Percentiles rank a stretch among this genome's conserved stretches.
Evolutionary conservation across 1,284 basidiomycete species (phyloP).

Genomic region (Fistulinella cinereoalba): DNA sequence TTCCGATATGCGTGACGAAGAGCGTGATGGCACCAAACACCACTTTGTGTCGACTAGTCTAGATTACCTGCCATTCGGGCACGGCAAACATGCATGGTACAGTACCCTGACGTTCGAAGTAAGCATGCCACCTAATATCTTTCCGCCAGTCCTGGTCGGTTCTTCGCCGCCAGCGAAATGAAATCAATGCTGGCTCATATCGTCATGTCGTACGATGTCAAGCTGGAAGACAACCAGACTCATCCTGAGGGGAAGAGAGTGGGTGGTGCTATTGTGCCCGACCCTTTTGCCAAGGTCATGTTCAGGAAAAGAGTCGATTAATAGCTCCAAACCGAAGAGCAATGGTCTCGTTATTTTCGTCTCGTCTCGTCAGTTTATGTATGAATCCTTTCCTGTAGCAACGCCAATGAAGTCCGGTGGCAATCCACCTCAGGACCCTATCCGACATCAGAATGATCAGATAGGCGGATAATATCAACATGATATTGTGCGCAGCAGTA

Average conservation of each 20-base stretch:
- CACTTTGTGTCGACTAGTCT: slow-evolving; percentile 6
- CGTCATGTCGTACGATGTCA: slow-evolving; percentile 9
- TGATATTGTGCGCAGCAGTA: no score
- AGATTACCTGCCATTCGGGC: slow-evolving; percentile 8
- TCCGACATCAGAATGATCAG: no score
- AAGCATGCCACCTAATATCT: not conserved
- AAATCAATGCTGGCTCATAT: slow-evolving; percentile 14
- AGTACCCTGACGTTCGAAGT: not conserved
- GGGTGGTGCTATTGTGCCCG: slow-evolving; percentile 1
- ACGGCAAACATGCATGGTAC: slow-evolving; percentile 14
- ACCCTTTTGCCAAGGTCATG: slow-evolving; percentile 8
- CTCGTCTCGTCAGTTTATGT: no score
- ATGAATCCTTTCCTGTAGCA: no score
- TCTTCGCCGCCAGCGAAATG: slow-evolving; percentile 10
- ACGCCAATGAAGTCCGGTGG: no score
- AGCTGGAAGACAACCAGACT: slow-evolving; percentile 2
- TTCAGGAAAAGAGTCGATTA: slow-evolving; percentile 8
- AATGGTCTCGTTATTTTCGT: no score
- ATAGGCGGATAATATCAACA: no score
- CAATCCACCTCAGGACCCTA: no score
- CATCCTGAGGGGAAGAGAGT: slow-evolving; percentile 2
- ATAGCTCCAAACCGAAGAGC: not conserved
- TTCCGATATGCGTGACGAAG: not conserved
- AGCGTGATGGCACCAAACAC: not conserved
- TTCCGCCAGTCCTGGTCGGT: slow-evolving; percentile 8